Evolutionary conservation across 2,329 filamentous ascomycete genomes (phyloP), one percentile per base, ranked within the genome.

Genomic region (Penicillium italicum): DNA sequence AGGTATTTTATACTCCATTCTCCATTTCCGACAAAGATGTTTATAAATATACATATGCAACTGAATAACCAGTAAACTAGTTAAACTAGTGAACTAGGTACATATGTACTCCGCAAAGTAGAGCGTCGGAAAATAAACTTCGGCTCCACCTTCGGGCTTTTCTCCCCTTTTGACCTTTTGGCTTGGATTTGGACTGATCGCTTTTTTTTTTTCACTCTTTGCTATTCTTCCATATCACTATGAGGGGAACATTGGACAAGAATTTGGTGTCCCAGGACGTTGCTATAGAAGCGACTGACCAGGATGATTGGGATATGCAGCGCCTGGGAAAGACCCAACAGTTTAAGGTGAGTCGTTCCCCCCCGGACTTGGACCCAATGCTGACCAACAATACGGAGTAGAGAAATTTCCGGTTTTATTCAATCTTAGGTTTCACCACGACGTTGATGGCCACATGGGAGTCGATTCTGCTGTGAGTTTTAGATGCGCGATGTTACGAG

Each of bases 261-360:
- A 56, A 61, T 43, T 37, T 61, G 26, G 11, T 53, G 37, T 55
- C 57, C 37, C 57, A 65, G 11, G 62, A 63, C 41, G 47, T 57
- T 28, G 59, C 45, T 18, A 37, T 64, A 7, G 61, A 63, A 5
- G 31, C 48, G 10, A 57, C 33, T 16, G 53, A 54, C 33, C 64
- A 66, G 50, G 64, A 66, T 63, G 64, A 66, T 26, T 60, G 57
- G 42, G 64, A 81, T 57, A 82, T 81, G 79, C 68, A 71, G 47
- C 75, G 79, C 16, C 71, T 81, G 71, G 79, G 79, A 43, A 80
- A 80, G 67, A 67, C 70, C 41, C 79, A 81, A 63, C 76, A 80
- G 57, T 71, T 81, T 52, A 74, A 76, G 55, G 76, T 67, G 12
- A 43, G 66, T 60, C 12, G 18, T 34, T 33, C 31, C 31, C 33